Evolutionary conservation across 176 grass and related monocot genomes (phyloP).

Genomic region (Otatea glauca): DNA sequence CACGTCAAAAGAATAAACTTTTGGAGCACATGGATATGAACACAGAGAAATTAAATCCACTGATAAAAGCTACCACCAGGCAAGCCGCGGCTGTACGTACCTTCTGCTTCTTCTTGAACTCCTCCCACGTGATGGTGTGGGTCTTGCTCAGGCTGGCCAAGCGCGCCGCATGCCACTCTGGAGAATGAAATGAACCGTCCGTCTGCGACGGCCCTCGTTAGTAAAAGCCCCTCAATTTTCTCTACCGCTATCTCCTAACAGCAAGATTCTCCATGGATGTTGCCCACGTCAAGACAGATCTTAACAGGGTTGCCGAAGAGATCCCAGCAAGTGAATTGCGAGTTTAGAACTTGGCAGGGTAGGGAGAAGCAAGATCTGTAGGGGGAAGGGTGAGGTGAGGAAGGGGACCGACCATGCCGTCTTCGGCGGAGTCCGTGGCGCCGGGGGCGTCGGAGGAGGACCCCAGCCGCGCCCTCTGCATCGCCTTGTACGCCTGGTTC

Average conservation of each 20-base stretch:
- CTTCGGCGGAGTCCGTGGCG: constrained; percentile 66
- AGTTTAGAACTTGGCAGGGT: neutral
- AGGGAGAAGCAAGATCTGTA: constrained; percentile 35
- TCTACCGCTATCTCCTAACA: neutral
- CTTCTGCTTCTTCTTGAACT: constrained; percentile 99
- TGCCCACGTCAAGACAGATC: constrained; percentile 8
- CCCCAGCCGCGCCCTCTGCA: constrained; percentile 90
- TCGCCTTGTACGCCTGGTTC: constrained; percentile 99
- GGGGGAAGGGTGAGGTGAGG: constrained; percentile 39
- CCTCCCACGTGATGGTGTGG: constrained; percentile 98
- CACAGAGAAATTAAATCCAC: neutral
- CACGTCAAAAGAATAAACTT: neutral
- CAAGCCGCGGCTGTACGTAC: constrained; percentile 35
- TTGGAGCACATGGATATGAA: neutral
- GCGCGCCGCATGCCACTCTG: constrained; percentile 99
- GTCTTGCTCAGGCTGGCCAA: constrained; percentile 96
- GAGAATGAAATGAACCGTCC: constrained; percentile 99
- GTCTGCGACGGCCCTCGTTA: constrained; percentile 95
- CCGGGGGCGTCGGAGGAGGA: constrained; percentile 74
- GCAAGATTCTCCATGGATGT: neutral
- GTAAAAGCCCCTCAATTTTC: constrained; percentile 53
- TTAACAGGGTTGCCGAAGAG: neutral
- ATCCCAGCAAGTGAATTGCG: neutral
- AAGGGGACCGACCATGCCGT: constrained; percentile 99
- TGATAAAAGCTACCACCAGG: constrained; percentile 4